These are phyloP conservation scores for Drosera capensis DNA, from an alignment of 148 eudicot species.

Conservation along the genomic window DNA sequence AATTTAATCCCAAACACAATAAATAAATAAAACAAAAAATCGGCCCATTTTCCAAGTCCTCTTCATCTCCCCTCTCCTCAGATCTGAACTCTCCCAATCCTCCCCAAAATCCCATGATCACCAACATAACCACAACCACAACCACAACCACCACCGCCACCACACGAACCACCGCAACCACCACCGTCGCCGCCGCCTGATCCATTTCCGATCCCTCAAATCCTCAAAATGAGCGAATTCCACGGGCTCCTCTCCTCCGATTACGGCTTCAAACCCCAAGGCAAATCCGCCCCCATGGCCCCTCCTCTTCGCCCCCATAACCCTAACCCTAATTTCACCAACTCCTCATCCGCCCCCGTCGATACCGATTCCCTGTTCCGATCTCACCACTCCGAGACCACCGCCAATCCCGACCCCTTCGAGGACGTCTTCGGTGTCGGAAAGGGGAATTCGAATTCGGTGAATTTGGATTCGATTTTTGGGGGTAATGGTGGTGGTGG, in stretches of 20 bases:
- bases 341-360: conserved; percentile 16
- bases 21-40: neutral
- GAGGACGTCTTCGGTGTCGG: conserved; percentile 9
- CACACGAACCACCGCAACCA: neutral
- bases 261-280: conserved; percentile 56
- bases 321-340: conserved; percentile 10
- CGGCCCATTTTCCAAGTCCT: neutral
- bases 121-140: neutral
- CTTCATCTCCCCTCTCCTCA: neutral
- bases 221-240: conserved; percentile 55
- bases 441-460: neutral
- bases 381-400: too few species aligned
- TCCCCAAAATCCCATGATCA: neutral
- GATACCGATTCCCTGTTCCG: conserved; percentile 21
- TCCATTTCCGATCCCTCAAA: neutral
- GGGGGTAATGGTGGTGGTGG: conserved; percentile 13
- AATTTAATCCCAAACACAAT: neutral
- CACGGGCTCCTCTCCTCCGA: conserved; percentile 43
- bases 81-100: too few species aligned
- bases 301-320: too few species aligned
- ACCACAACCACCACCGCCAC: neutral
- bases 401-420: conserved; percentile 20
- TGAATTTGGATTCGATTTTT: conserved; percentile 47
- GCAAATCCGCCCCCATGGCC: conserved; percentile 79
- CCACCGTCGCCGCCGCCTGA: conserved; percentile 1